phyloP scores from a whole-genome alignment of 225 moss, liverwort and hornwort species.

The Neckera pumila region DNA sequence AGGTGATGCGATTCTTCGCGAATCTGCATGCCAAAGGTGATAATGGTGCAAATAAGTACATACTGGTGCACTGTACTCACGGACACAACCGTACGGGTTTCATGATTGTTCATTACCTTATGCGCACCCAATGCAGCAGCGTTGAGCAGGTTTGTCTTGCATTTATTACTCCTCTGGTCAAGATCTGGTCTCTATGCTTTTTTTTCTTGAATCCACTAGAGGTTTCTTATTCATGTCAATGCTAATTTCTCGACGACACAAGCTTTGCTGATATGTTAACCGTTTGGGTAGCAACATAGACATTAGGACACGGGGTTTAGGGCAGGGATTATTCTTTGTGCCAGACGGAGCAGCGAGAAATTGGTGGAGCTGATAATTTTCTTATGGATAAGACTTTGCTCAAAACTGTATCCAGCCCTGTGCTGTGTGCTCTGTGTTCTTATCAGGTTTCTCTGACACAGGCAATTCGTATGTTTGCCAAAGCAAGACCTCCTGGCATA shows the following conservation, averaged over 20 bases:
- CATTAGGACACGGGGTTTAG: background rate
- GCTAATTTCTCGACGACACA: background rate
- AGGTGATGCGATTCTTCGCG: conserved; percentile 74
- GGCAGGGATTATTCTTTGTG: background rate
- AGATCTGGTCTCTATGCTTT: background rate
- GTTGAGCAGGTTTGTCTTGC: conserved; percentile 61
- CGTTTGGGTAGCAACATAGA: background rate
- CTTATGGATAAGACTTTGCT: background rate
- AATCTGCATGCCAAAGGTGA: conserved; percentile 34
- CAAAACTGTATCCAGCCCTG: background rate
- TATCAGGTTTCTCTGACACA: conserved; percentile 18
- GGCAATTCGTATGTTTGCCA: conserved; percentile 72
- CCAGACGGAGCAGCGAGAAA: background rate
- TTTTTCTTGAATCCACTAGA: background rate
- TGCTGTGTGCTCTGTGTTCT: background rate
- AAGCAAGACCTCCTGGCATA: conserved; percentile 89
- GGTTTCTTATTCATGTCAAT: background rate
- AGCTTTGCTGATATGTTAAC: background rate
- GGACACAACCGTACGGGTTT: conserved; percentile 98
- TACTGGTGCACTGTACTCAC: conserved; percentile 94
- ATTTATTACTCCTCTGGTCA: background rate
- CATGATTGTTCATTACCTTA: conserved; percentile 91
- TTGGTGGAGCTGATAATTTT: background rate
- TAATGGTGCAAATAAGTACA: conserved; percentile 47
- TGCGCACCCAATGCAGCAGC: conserved; percentile 61